Evolutionary conservation across 495 filamentous ascomycete species (phyloP).

Genomic region (Lentithecium fluviatile): DNA sequence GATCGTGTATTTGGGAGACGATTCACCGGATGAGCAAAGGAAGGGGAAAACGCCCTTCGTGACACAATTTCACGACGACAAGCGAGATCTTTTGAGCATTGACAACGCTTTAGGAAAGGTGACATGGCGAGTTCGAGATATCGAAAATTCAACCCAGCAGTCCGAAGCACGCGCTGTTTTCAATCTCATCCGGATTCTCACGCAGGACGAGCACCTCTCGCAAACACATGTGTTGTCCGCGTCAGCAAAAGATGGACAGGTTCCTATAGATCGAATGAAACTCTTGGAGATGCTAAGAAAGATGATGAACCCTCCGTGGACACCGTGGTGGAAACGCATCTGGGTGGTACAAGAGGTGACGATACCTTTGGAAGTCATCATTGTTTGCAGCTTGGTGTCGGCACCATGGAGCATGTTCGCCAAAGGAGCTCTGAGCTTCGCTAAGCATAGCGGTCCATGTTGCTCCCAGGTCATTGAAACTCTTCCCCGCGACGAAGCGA

Average conservation of each 20-base stretch:
- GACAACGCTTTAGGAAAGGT: neutral
- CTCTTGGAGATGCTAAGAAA: neutral
- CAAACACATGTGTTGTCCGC: neutral
- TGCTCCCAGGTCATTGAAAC: neutral
- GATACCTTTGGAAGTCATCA: neutral
- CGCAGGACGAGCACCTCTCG: neutral
- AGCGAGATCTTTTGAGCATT: neutral
- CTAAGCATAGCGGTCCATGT: neutral
- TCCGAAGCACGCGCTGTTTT: neutral
- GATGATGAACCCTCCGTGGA: slow-evolving; percentile 9
- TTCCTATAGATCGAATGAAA: neutral
- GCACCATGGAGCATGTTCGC: slow-evolving; percentile 7
- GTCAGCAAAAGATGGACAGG: neutral
- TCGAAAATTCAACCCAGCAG: neutral
- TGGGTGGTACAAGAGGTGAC: slow-evolving; percentile 11
- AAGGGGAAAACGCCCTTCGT: neutral
- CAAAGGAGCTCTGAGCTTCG: neutral
- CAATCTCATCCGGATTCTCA: neutral
- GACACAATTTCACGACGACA: neutral
- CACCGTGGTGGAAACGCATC: slow-evolving; percentile 14
- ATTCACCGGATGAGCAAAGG: neutral
- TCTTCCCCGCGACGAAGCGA: neutral
- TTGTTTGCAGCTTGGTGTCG: neutral
- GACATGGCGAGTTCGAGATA: neutral
- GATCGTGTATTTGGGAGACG: slow-evolving; percentile 5